Conservation (phyloP, 176 grass and related monocot species). For the Paspalum notatum region DNA sequence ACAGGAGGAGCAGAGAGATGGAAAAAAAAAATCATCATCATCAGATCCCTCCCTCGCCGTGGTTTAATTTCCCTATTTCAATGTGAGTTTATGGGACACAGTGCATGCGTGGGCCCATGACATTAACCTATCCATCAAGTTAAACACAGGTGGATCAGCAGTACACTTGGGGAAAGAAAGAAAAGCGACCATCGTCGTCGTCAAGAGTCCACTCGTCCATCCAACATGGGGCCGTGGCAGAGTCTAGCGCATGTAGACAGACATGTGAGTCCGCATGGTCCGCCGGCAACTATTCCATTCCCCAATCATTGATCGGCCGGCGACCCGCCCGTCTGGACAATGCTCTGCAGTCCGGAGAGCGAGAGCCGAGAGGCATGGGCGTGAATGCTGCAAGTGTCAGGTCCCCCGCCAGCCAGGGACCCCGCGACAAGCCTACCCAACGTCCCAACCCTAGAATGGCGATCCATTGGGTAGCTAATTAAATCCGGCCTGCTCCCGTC, state of each 20-base stretch:
- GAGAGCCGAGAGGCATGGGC: conserved; percentile 36
- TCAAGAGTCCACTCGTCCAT: no score
- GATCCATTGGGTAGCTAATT: neutral
- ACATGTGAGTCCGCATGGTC: neutral
- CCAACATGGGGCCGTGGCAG: neutral
- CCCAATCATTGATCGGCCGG: conserved; percentile 37
- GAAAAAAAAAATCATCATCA: neutral
- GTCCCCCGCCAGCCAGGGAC: neutral
- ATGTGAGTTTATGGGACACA: neutral
- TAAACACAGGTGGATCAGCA: conserved; percentile 16
- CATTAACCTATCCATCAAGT: neutral
- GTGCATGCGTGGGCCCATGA: no score
- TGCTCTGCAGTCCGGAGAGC: neutral
- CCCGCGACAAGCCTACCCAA: neutral
- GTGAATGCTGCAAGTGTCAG: conserved; percentile 15
- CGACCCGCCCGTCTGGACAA: conserved; percentile 9
- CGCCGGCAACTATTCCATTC: neutral
- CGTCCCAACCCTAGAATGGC: neutral
- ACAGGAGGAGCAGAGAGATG: neutral
- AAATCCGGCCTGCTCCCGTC: neutral
- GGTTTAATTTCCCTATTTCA: neutral
- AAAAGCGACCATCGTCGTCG: neutral
- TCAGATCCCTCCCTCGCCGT: no score
- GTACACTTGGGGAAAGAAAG: neutral
- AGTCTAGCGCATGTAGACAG: neutral